Evolutionary conservation across 2,329 filamentous ascomycete genomes (phyloP).

Genomic region (Xylaria sp.): DNA sequence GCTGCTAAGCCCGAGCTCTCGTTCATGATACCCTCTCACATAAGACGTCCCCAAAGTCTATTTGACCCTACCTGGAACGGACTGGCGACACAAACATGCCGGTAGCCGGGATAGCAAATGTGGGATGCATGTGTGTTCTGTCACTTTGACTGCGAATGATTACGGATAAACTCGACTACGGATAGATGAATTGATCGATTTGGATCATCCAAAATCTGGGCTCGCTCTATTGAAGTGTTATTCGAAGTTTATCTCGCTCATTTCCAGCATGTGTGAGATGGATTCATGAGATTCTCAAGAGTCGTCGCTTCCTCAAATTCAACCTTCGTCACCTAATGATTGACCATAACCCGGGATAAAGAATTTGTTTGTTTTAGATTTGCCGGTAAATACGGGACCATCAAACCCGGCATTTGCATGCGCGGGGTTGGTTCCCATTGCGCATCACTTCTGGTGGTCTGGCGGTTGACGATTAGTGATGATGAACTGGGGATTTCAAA

Average conservation of each 20-base stretch:
- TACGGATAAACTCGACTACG: conserved; percentile 39
- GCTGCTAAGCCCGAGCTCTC: conserved; percentile 74
- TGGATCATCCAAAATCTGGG: conserved; percentile 42
- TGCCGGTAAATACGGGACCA: conserved; percentile 39
- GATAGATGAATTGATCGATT: conserved; percentile 49
- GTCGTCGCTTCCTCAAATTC: conserved; percentile 29
- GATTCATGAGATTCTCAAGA: conserved; percentile 34
- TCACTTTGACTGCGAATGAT: conserved; percentile 33
- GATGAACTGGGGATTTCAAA: conserved; percentile 25
- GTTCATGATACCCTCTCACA: conserved; percentile 48
- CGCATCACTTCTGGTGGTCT: conserved; percentile 37
- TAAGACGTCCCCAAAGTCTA: conserved; percentile 41
- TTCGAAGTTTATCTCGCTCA: conserved; percentile 32
- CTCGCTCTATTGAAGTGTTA: conserved; percentile 23
- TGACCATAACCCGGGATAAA: conserved; percentile 43
- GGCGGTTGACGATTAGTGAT: conserved; percentile 31
- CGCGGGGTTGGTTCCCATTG: conserved; percentile 36
- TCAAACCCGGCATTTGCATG: conserved; percentile 42
- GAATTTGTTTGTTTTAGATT: conserved; percentile 48
- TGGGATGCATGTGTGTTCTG: conserved; percentile 41
- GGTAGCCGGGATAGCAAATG: conserved; percentile 45
- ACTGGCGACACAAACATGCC: conserved; percentile 46
- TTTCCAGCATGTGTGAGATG: conserved; percentile 37
- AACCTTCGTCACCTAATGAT: conserved; percentile 42
- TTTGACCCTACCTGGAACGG: conserved; percentile 44